phyloP scores from a whole-genome alignment of 2,329 filamentous ascomycete genomes.

The Diatrype stigma region DNA sequence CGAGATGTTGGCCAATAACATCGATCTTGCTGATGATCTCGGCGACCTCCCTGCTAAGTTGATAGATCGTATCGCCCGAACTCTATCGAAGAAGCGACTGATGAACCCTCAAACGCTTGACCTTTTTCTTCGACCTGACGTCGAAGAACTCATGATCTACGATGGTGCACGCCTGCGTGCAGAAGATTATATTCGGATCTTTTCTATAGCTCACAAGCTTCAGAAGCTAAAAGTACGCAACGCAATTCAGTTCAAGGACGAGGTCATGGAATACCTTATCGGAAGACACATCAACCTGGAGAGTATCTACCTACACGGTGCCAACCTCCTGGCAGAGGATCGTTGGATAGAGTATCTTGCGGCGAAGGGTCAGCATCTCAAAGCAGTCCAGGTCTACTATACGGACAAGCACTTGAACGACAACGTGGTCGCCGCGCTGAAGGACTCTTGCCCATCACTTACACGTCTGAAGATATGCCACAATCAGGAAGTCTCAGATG shows the following conservation, averaged over 20 bases:
- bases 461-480: slow-evolving; percentile 74
- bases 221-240: slow-evolving; percentile 72
- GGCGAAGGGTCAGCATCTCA: slow-evolving; percentile 60
- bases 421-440: slow-evolving; percentile 59
- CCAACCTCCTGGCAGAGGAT: slow-evolving; percentile 74
- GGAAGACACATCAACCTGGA: slow-evolving; percentile 66
- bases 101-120: slow-evolving; percentile 50
- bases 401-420: slow-evolving; percentile 80
- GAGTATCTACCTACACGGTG: slow-evolving; percentile 73
- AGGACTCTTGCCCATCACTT: slow-evolving; percentile 62
- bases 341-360: slow-evolving; percentile 70
- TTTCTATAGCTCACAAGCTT: slow-evolving; percentile 68
- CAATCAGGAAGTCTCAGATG: slow-evolving; percentile 68
- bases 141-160: slow-evolving; percentile 51
- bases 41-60: slow-evolving; percentile 52
- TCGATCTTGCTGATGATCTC: slow-evolving; percentile 58
- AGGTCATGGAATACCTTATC: slow-evolving; percentile 74
- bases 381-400: slow-evolving; percentile 72
- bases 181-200: slow-evolving; percentile 76
- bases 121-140: slow-evolving; percentile 51
- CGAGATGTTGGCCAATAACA: slow-evolving; percentile 59
- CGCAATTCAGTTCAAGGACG: slow-evolving; percentile 88
- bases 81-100: slow-evolving; percentile 57
- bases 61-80: slow-evolving; percentile 55
- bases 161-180: slow-evolving; percentile 62